A percentile compares a stretch with the other conserved stretches of the same genome.
phyloP scores from a whole-genome alignment of 2,329 filamentous ascomycete species.

The Sporothrix luriei region DNA sequence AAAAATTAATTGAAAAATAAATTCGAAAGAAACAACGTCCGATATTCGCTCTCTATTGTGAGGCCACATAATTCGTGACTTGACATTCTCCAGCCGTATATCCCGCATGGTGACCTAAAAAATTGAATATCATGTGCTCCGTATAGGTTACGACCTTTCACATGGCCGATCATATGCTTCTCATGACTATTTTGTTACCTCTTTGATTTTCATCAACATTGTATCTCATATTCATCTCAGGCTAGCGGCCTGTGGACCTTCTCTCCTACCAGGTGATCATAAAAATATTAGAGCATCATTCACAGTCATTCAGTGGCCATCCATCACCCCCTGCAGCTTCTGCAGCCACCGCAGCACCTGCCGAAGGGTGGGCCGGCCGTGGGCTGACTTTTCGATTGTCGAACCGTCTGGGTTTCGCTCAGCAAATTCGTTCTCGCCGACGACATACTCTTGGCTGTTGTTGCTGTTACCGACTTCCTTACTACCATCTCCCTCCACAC shows the following conservation, averaged over 20 bases:
- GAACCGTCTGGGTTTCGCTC: neutral
- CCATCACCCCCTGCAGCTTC: neutral
- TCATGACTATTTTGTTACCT: neutral
- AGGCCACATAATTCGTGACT: neutral
- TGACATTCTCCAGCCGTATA: neutral
- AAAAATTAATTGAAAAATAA: too few relatives aligned
- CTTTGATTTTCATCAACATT: too few relatives aligned
- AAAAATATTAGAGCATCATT: neutral
- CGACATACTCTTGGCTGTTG: neutral
- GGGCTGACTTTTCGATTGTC: neutral
- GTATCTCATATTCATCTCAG: neutral
- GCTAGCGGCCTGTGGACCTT: neutral
- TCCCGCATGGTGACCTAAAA: neutral
- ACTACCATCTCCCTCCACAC: neutral
- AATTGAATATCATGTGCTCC: neutral
- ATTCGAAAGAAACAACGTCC: neutral
- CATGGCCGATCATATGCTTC: too few relatives aligned
- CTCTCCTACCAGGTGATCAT: neutral
- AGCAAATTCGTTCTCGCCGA: neutral
- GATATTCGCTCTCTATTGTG: neutral
- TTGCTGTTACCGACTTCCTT: neutral
- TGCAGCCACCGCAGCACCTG: constrained; percentile 21
- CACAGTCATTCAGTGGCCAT: neutral
- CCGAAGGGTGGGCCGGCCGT: constrained; percentile 29
- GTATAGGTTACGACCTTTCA: neutral